Conservation (phyloP, 257 asterid species). For the Petrea volubilis region DNA sequence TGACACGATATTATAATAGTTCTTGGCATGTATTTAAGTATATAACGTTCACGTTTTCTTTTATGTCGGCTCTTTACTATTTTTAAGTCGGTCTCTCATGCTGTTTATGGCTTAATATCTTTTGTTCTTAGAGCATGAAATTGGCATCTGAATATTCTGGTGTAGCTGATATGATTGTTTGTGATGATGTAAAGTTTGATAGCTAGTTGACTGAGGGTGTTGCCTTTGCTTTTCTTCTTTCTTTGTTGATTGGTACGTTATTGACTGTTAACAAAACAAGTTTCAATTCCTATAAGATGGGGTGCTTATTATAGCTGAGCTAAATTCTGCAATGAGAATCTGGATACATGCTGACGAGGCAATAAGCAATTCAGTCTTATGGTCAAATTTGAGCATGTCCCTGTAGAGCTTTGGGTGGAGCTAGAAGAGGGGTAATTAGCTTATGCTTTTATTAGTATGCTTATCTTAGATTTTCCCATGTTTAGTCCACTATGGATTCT, state of each 20-base stretch:
- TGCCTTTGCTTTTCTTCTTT: background rate
- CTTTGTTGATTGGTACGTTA: background rate
- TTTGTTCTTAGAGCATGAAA: background rate
- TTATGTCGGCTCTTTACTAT: background rate
- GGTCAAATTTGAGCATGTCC: background rate
- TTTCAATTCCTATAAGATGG: background rate
- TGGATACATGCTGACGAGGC: background rate
- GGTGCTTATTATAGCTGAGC: background rate
- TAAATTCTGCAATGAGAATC: background rate
- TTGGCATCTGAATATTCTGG: background rate
- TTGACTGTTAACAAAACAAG: background rate
- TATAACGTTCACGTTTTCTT: background rate
- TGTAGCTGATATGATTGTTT: background rate
- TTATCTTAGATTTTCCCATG: background rate
- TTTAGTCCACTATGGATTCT: background rate
- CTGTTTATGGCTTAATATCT: background rate
- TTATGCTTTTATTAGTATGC: background rate
- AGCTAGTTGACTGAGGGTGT: background rate
- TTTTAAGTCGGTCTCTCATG: background rate
- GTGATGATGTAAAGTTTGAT: background rate
- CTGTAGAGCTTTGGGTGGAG: background rate
- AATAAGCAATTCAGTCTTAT: background rate
- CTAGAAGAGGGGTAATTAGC: background rate
- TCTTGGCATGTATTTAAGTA: background rate
- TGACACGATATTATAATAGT: background rate